Conservation (phyloP, 2,329 filamentous ascomycete species). For the Didymella sp. region DNA sequence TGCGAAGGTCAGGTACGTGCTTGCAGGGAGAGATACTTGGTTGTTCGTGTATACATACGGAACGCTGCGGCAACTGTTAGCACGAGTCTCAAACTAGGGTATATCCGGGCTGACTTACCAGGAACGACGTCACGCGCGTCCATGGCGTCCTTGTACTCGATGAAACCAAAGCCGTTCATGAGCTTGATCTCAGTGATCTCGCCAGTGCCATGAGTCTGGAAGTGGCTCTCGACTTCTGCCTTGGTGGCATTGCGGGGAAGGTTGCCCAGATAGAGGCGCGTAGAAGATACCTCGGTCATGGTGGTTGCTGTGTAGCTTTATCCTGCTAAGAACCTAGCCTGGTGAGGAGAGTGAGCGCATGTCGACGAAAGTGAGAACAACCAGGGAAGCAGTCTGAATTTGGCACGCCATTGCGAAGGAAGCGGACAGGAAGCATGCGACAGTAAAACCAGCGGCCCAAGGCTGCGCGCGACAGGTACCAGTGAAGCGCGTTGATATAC, state of each 20-base stretch:
- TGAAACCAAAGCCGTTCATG: conserved; percentile 99
- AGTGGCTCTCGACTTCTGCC: conserved; percentile 94
- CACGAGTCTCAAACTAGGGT: conserved; percentile 15
- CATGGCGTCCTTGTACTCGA: conserved; percentile 98
- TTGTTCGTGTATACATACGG: conserved; percentile 56
- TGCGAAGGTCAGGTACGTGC: conserved; percentile 50
- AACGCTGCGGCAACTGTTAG: conserved; percentile 56
- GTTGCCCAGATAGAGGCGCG: conserved; percentile 96
- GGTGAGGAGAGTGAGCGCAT: conserved; percentile 44
- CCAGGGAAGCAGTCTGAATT: conserved; percentile 34
- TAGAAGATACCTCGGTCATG: conserved; percentile 90
- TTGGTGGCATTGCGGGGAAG: conserved; percentile 97
- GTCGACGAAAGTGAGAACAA: conserved; percentile 33
- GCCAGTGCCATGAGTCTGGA: conserved; percentile 92
- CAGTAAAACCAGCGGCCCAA: conserved; percentile 35
- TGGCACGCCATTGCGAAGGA: conserved; percentile 34
- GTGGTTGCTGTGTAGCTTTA: conserved; percentile 21
- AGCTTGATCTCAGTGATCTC: conserved; percentile 99
- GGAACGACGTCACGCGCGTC: conserved; percentile 98
- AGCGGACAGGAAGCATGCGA: conserved; percentile 30
- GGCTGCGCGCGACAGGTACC: conserved; percentile 36
- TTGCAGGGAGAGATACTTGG: neutral
- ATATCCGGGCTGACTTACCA: conserved; percentile 70
- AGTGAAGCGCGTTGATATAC: conserved; percentile 26
- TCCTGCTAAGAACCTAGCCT: conserved; percentile 42